Percentiles rank a stretch among this genome's conserved stretches.
phyloP scores from a whole-genome alignment of 2,329 filamentous ascomycete species.

The Trichophyton mentagrophytes region DNA sequence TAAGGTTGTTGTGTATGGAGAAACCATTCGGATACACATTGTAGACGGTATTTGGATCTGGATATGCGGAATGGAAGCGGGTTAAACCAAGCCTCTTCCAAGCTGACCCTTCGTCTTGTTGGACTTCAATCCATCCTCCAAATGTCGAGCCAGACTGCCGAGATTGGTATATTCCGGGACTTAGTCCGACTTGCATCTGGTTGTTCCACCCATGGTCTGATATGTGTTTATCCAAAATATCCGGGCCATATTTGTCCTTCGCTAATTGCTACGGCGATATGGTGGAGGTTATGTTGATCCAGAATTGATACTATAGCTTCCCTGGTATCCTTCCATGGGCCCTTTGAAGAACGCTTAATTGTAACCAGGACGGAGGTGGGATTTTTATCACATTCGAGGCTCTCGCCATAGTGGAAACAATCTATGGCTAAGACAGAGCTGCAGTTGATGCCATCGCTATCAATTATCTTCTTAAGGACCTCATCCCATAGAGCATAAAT shows the following conservation, averaged over 20 bases:
- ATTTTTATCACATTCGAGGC: background rate
- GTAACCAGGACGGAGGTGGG: conserved; percentile 10
- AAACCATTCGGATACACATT: background rate
- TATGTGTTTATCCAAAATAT: background rate
- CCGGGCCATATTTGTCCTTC: background rate
- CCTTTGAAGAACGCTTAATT: background rate
- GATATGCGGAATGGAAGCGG: background rate
- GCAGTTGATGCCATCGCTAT: background rate
- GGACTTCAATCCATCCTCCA: background rate
- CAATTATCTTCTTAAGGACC: background rate
- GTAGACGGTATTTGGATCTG: no score
- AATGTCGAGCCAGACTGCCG: background rate
- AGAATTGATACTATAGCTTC: background rate
- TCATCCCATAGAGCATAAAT: no score
- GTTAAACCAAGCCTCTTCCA: background rate
- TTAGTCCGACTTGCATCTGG: background rate
- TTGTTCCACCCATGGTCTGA: background rate
- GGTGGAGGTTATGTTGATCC: background rate
- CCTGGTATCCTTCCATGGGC: background rate
- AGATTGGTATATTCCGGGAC: background rate
- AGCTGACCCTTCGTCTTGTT: background rate
- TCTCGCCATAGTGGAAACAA: background rate
- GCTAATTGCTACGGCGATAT: background rate
- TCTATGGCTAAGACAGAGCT: conserved; percentile 2
- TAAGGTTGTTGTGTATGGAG: background rate